phyloP scores from a whole-genome alignment of 2,329 filamentous ascomycete genomes.

The Cytospora paraplurivora region DNA sequence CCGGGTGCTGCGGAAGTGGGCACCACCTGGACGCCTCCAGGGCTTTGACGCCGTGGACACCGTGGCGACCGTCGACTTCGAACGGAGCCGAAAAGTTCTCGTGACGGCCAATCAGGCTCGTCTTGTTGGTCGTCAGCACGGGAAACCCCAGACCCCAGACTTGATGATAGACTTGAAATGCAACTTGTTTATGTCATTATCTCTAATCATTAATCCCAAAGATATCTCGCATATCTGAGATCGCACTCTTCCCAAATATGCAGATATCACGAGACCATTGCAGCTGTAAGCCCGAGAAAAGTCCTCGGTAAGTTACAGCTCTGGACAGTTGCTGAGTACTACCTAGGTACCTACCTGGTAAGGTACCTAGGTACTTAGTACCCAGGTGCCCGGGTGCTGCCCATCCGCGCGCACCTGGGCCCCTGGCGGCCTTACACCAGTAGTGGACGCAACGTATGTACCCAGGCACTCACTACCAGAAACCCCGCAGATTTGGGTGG shows the following conservation, averaged over 20 bases:
- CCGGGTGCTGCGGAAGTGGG: too few species aligned
- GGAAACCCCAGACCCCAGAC: conserved; percentile 5
- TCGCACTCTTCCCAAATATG: neutral
- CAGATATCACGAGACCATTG: conserved; percentile 18
- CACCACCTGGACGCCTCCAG: neutral
- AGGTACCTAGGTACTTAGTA: too few species aligned
- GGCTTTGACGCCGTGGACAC: neutral
- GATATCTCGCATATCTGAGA: conserved; percentile 17
- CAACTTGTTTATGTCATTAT: conserved; percentile 19
- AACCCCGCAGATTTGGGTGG: neutral
- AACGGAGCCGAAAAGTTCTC: conserved; percentile 21
- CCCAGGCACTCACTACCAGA: neutral
- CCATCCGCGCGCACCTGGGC: too few species aligned
- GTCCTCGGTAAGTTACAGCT: neutral
- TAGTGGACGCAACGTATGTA: too few species aligned
- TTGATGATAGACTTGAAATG: neutral
- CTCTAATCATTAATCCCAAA: conserved; percentile 1
- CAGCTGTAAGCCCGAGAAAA: conserved; percentile 10
- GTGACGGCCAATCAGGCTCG: conserved; percentile 19
- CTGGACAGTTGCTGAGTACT: too few species aligned
- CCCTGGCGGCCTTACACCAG: too few species aligned
- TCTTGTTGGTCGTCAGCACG: conserved; percentile 9
- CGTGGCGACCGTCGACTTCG: conserved; percentile 10
- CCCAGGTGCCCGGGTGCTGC: too few species aligned
- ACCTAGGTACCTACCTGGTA: too few species aligned